Evolutionary conservation across 768 basidiomycete species (phyloP).

Genomic region (Agrocybe chaxingu): DNA sequence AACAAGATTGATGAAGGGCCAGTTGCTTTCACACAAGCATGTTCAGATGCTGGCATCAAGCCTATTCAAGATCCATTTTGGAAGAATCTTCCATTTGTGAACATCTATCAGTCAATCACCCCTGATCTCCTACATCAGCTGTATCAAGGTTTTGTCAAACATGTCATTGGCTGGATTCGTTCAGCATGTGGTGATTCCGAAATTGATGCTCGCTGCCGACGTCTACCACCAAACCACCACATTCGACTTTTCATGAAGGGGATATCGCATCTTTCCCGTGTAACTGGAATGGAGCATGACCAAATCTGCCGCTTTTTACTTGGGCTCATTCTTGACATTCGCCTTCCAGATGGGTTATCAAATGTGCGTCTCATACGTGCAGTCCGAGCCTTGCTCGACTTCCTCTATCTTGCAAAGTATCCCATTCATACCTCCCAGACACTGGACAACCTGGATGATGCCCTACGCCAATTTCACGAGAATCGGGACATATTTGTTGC

Average conservation of each 20-base stretch:
- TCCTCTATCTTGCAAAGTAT: slow-evolving; percentile 12
- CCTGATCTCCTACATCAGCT: slow-evolving; percentile 49
- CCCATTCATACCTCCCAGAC: slow-evolving; percentile 14
- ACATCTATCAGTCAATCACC: slow-evolving; percentile 38
- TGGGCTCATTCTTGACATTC: slow-evolving; percentile 4
- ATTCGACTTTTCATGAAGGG: slow-evolving; percentile 19
- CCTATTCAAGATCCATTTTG: slow-evolving; percentile 36
- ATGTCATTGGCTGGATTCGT: slow-evolving; percentile 34
- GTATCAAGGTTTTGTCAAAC: slow-evolving; percentile 40
- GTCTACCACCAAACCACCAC: slow-evolving; percentile 24
- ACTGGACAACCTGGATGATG: slow-evolving; percentile 5
- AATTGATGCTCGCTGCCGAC: slow-evolving; percentile 33
- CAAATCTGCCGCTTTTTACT: slow-evolving; percentile 13
- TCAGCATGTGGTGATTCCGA: slow-evolving; percentile 21
- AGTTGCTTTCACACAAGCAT: slow-evolving; percentile 12
- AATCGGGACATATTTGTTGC: slow-evolving; percentile 6
- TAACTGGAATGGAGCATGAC: slow-evolving; percentile 13
- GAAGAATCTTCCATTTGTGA: slow-evolving; percentile 30
- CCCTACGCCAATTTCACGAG: slow-evolving; percentile 3
- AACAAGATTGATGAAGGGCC: slow-evolving; percentile 17
- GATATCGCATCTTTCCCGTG: slow-evolving; percentile 3
- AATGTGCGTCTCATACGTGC: slow-evolving; percentile 5
- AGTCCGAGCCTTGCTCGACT: slow-evolving; percentile 10
- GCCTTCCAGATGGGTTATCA: slow-evolving; percentile 3
- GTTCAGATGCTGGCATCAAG: slow-evolving; percentile 19